phyloP scores from a whole-genome alignment of 805 yeast genomes.

The Saccharomycopsis sp. region DNA sequence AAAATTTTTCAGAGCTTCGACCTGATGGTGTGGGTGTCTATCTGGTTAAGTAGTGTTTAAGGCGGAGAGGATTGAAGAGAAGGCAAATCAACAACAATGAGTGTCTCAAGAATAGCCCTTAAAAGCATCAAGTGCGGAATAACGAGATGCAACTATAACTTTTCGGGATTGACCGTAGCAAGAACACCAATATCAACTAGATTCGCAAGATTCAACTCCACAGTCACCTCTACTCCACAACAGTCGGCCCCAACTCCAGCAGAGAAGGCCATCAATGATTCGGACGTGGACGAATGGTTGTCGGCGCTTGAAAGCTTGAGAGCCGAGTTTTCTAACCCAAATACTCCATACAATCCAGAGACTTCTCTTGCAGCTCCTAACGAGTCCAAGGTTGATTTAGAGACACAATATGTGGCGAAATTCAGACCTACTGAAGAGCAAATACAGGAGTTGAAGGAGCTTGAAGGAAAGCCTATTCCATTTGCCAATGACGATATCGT shows the following conservation, averaged over 20 bases:
- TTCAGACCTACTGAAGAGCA: constrained; percentile 65
- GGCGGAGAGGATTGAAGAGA: background rate
- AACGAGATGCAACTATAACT: background rate
- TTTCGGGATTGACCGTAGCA: background rate
- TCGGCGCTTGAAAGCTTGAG: constrained; percentile 34
- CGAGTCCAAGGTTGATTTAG: constrained; percentile 29
- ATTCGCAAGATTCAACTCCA: background rate
- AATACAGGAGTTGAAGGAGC: constrained; percentile 43
- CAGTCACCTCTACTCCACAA: background rate
- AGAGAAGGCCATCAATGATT: constrained; percentile 24
- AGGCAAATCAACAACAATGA: background rate
- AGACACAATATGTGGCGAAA: constrained; percentile 27
- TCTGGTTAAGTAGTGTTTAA: background rate
- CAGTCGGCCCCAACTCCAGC: background rate
- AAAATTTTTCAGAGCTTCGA: too few relatives aligned
- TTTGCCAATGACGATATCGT: constrained; percentile 59
- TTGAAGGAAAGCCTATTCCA: constrained; percentile 53
- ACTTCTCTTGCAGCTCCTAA: constrained; percentile 38
- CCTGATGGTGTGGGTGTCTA: too few relatives aligned
- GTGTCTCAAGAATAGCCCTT: background rate
- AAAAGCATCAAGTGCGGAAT: background rate
- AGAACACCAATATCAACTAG: background rate
- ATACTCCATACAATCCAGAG: constrained; percentile 32
- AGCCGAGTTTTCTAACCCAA: constrained; percentile 32
- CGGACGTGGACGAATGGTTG: constrained; percentile 37